Evolutionary conservation across 768 basidiomycete species (phyloP).

Genomic region (Calocybe gangraenosa): DNA sequence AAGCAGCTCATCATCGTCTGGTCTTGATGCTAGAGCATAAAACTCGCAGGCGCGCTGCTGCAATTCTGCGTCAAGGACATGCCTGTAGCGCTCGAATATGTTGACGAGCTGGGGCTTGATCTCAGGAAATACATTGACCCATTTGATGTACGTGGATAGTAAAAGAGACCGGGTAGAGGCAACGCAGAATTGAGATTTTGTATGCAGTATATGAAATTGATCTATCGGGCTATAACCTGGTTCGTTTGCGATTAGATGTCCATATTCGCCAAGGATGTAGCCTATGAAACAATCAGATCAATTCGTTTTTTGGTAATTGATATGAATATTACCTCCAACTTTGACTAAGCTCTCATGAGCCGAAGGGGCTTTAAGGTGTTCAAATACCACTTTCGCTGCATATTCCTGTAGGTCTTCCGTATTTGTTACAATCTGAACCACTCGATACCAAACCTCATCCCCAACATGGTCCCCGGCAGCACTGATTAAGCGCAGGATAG

Average conservation of each 20-base stretch:
- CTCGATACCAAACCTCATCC: slow-evolving; percentile 99
- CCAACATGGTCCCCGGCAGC: slow-evolving; percentile 98
- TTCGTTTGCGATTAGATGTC: slow-evolving; percentile 95
- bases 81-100: slow-evolving; percentile 97
- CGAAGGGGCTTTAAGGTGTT: slow-evolving; percentile 80
- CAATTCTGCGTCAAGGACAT: slow-evolving; percentile 93
- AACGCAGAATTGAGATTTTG: slow-evolving; percentile 92
- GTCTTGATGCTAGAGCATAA: slow-evolving; percentile 76
- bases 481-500: slow-evolving; percentile 91
- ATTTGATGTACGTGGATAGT: slow-evolving; percentile 97
- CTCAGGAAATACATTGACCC: slow-evolving; percentile 99
- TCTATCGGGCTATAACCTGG: slow-evolving; percentile 89
- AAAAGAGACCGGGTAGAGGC: slow-evolving; percentile 90
- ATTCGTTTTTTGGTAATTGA: neutral
- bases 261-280: slow-evolving; percentile 97
- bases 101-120: slow-evolving; percentile 91
- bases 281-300: slow-evolving; percentile 38
- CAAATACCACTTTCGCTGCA: slow-evolving; percentile 88
- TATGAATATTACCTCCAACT: slow-evolving; percentile 69
- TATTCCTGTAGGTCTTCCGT: slow-evolving; percentile 97
- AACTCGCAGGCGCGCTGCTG: slow-evolving; percentile 99
- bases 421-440: slow-evolving; percentile 97
- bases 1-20: slow-evolving; percentile 89
- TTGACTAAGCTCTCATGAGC: slow-evolving; percentile 94
- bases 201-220: slow-evolving; percentile 89